These are phyloP conservation scores for Gossypium davidsonii DNA, from an alignment of 441 rosid species.

Conservation along the genomic window DNA sequence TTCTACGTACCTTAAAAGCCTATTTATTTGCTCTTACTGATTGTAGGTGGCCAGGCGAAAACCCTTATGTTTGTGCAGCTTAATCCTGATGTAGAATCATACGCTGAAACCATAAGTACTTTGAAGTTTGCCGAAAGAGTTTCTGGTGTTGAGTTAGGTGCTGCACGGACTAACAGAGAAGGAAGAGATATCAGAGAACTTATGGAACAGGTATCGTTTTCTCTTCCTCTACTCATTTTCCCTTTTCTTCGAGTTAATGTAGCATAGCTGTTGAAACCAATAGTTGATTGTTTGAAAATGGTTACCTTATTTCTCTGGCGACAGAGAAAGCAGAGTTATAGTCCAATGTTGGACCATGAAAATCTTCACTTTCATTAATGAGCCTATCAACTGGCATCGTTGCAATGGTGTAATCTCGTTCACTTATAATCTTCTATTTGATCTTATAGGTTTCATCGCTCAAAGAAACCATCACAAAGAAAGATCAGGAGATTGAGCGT, in stretches of 20 bases:
- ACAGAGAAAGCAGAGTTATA: not conserved
- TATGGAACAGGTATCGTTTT: conserved; percentile 67
- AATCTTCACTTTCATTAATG: not conserved
- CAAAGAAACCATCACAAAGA: conserved; percentile 64
- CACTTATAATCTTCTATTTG: conserved; percentile 3
- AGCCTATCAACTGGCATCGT: not conserved
- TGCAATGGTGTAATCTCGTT: not conserved
- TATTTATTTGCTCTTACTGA: conserved; percentile 13
- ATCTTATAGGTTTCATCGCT: conserved; percentile 58
- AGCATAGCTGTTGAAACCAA: not conserved
- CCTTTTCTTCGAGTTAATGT: not conserved
- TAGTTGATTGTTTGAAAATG: not conserved
- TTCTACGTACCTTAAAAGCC: not conserved
- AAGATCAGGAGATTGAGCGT: conserved; percentile 73
- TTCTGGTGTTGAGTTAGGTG: conserved; percentile 93
- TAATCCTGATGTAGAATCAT: conserved; percentile 79
- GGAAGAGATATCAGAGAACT: conserved; percentile 87
- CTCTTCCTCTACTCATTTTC: not conserved
- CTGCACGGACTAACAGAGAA: conserved; percentile 79
- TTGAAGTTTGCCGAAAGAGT: conserved; percentile 94
- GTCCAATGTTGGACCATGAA: not conserved
- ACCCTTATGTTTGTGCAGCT: conserved; percentile 98
- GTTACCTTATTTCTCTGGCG: not conserved
- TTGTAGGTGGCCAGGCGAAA: conserved; percentile 90
- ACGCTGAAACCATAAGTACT: conserved; percentile 81